phyloP scores from a whole-genome alignment of 176 grass and related monocot species.

The Melocanna baccifera region DNA sequence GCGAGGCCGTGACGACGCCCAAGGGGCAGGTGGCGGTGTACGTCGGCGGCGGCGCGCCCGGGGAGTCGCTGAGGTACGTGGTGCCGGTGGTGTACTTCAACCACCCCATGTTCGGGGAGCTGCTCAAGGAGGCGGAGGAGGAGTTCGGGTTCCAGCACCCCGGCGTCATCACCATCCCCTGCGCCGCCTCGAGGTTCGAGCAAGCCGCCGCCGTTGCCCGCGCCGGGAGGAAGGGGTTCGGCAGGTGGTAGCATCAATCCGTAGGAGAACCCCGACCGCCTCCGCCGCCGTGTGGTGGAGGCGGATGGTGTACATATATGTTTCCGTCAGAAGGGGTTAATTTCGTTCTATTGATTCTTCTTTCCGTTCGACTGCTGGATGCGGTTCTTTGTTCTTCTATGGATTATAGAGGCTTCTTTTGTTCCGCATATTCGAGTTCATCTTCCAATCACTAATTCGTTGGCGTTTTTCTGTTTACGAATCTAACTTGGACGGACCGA shows the following conservation, averaged over 20 bases:
- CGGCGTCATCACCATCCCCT: conserved; percentile 94
- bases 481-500: not conserved
- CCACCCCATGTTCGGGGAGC: conserved; percentile 85
- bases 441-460: not conserved
- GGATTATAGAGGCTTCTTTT: not conserved
- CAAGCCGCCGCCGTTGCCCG: conserved; percentile 48
- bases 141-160: conserved; percentile 91
- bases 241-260: conserved; percentile 23
- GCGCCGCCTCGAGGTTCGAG: conserved; percentile 74
- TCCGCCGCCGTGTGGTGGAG: not conserved
- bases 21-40: conserved; percentile 96
- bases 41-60: conserved; percentile 43
- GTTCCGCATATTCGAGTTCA: not conserved
- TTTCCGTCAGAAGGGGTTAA: conserved; percentile 25
- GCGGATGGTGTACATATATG: conserved; percentile 36
- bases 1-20: conserved; percentile 32
- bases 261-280: not conserved
- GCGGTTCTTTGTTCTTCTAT: not conserved
- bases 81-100: conserved; percentile 95
- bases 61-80: conserved; percentile 57
- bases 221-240: conserved; percentile 41
- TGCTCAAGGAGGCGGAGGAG: conserved; percentile 86
- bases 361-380: not conserved
- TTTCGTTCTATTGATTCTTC: conserved; percentile 26
- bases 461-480: not conserved